These are phyloP conservation scores for Candida loeiensis DNA, from an alignment of 805 yeast species.

Conservation along the genomic window DNA sequence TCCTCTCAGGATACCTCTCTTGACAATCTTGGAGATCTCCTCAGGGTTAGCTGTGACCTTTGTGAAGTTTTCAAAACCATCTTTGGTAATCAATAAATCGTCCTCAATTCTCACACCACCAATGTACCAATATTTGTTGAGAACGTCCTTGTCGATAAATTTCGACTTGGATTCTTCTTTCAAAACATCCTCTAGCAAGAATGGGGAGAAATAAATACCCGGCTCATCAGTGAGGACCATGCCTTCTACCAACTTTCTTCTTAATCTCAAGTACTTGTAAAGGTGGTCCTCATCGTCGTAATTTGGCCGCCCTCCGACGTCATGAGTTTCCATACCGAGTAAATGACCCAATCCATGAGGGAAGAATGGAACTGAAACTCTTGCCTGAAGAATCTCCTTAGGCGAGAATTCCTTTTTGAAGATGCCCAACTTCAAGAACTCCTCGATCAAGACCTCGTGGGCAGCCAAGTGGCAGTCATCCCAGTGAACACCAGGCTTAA, in stretches of 20 bases:
- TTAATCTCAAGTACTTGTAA: conserved; percentile 71
- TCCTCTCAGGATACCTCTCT: conserved; percentile 62
- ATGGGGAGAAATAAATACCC: conserved; percentile 87
- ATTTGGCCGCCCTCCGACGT: conserved; percentile 85
- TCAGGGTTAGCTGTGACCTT: conserved; percentile 80
- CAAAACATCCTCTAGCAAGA: conserved; percentile 63
- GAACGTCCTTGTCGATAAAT: conserved; percentile 59
- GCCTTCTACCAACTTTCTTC: conserved; percentile 65
- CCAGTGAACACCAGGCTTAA: conserved; percentile 84
- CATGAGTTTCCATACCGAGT: conserved; percentile 94
- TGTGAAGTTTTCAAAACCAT: conserved; percentile 80
- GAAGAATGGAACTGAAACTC: conserved; percentile 73
- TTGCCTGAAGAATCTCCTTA: conserved; percentile 66
- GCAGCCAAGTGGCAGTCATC: conserved; percentile 78
- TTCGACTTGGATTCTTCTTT: conserved; percentile 45
- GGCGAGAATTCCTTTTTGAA: conserved; percentile 53
- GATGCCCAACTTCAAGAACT: conserved; percentile 70
- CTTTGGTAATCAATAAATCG: conserved; percentile 73
- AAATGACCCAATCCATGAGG: conserved; percentile 97
- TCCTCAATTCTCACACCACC: conserved; percentile 99
- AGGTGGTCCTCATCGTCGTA: conserved; percentile 80
- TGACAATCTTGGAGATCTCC: conserved; percentile 75
- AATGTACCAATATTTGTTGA: conserved; percentile 76
- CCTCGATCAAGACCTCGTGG: conserved; percentile 71
- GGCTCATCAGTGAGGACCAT: conserved; percentile 96